Evolutionary conservation across 2,329 filamentous ascomycete species (phyloP), one percentile per base, ranked within the genome.

Genomic region (Xylariomycetidae sp.): DNA sequence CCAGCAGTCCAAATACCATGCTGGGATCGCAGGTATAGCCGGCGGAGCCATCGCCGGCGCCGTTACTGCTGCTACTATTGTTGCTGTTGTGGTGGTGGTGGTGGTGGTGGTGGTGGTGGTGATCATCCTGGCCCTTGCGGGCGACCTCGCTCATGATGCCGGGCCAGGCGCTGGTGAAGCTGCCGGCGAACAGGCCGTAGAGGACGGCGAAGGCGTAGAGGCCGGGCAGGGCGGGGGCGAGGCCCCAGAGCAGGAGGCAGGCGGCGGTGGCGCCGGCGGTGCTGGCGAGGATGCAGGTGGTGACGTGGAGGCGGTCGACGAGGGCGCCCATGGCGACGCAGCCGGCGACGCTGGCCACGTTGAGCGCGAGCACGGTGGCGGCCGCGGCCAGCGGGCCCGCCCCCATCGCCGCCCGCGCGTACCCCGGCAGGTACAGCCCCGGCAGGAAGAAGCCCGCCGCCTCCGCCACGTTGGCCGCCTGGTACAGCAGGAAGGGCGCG

Each of bases 111-210:
- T n/a, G n/a, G n/a, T n/a, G n/a, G n/a, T n/a, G n/a, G n/a, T n/a
- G n/a, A n/a, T 37, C 38, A 23, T 27, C 32, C 24, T 48, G 43
- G 10, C 39, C 50, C 31, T 49, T 45, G 29, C 48, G 50, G 5
- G 52, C 44, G 8, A 68, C 48, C 35, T 68, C 62, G 24, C 50
- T 58, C 68, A 72, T 72, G 43, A 75, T 65, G 0, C 74, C 74
- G 0, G 71, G 65, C 77, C 78, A 84, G 0, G 76, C 72, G 1
- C 73, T 71, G 2, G 72, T 74, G 49, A 77, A 84, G 0, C 74
- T 71, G 0, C 78, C 75, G 0, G 78, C 78, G 34, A 82, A 83
- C 43, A 82, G 64, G 1, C 79, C 80, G 47, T 79, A 84, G 4
- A 70, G 59, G 13, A 80, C 55, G 20, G 76, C 74, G 52, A 79